phyloP scores from a whole-genome alignment of 257 asterid species.

The Solanum habrochaites region DNA sequence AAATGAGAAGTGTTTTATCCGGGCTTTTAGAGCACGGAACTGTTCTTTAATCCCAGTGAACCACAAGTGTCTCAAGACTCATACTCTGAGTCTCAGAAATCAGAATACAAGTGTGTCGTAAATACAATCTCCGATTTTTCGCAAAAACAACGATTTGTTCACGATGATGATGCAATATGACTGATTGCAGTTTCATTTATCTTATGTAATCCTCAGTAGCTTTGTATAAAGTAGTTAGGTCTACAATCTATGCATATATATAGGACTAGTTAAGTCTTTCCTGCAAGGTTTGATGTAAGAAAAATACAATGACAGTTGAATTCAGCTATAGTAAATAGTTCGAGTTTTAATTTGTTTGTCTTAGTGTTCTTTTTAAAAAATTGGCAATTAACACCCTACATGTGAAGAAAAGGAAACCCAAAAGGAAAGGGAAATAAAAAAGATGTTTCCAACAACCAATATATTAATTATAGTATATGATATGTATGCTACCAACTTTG shows the following conservation, averaged over 20 bases:
- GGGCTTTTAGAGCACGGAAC: constrained; percentile 69
- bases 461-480: not conserved
- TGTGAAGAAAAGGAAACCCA: not conserved
- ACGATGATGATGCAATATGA: not conserved
- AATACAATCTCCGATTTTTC: not conserved
- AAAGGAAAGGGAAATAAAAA: not conserved
- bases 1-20: constrained; percentile 71
- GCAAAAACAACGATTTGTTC: not conserved
- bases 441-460: not conserved
- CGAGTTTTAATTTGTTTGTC: not conserved
- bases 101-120: not conserved
- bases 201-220: not conserved
- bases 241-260: not conserved
- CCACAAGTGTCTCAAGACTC: not conserved
- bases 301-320: not conserved
- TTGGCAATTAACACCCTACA: not conserved
- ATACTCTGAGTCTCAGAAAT: not conserved
- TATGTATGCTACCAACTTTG: not conserved
- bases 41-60: constrained; percentile 36
- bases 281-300: not conserved
- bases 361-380: accelerated
- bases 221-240: not conserved
- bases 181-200: not conserved
- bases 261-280: not conserved
- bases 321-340: no score